Percentiles rank a stretch among this genome's conserved stretches.
Conservation (phyloP, 768 basidiomycete species). For the Omphalotus guepiniiformis region DNA sequence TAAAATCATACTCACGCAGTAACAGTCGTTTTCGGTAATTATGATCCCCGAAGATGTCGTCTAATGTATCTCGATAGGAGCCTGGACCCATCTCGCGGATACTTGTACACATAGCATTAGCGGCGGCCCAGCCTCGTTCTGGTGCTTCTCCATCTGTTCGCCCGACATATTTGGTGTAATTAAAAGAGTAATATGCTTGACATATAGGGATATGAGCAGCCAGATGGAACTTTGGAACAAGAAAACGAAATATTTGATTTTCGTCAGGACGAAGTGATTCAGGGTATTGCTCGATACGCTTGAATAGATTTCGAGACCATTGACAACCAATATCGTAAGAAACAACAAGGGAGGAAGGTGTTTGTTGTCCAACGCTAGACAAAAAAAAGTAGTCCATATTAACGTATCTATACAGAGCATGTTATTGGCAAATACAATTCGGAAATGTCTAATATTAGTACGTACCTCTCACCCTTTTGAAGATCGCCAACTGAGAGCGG, state of each 20-base stretch:
- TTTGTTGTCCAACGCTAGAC: background rate
- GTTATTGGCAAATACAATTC: background rate
- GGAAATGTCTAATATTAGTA: background rate
- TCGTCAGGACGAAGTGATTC: background rate
- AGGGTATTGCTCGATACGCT: background rate
- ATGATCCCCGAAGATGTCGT: constrained; percentile 24
- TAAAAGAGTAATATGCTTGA: constrained; percentile 25
- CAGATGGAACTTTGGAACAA: constrained; percentile 36
- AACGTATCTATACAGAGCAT: constrained; percentile 8
- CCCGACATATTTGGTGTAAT: constrained; percentile 19
- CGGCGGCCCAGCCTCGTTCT: constrained; percentile 26
- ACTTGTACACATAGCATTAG: constrained; percentile 19
- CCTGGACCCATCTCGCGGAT: constrained; percentile 31
- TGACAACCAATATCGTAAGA: constrained; percentile 18
- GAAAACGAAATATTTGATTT: background rate
- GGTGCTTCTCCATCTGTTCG: constrained; percentile 30
- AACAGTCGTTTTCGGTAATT: constrained; percentile 25
- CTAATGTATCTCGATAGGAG: constrained; percentile 20
- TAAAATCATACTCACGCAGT: constrained; percentile 19
- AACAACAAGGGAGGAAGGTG: background rate
- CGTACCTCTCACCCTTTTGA: constrained; percentile 8
- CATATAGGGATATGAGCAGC: constrained; percentile 24
- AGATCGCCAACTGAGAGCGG: constrained; percentile 8
- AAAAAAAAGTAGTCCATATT: constrained; percentile 13
- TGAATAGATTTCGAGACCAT: constrained; percentile 5